phyloP scores from a whole-genome alignment of 2,329 filamentous ascomycete genomes.

The Lasiodiplodia citricola region DNA sequence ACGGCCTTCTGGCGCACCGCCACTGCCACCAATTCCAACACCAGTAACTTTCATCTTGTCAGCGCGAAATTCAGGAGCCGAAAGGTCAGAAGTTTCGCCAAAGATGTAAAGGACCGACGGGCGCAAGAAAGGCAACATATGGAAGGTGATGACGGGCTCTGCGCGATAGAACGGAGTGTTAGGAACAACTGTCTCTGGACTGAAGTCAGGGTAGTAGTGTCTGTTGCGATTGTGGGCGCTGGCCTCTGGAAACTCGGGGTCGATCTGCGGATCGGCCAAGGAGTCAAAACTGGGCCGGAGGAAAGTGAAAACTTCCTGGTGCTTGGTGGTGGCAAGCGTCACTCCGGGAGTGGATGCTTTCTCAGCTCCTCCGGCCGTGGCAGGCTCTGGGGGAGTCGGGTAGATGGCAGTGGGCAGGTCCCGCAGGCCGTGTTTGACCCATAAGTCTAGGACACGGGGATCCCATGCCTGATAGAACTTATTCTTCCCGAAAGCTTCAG shows the following conservation, averaged over 20 bases:
- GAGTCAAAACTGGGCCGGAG: constrained; percentile 63
- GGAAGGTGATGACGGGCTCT: constrained; percentile 64
- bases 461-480: constrained; percentile 87
- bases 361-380: constrained; percentile 32
- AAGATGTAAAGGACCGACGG: constrained; percentile 74
- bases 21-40: constrained; percentile 68
- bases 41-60: constrained; percentile 70
- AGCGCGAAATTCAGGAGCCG: constrained; percentile 54
- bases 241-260: background rate
- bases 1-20: constrained; percentile 66
- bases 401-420: constrained; percentile 69
- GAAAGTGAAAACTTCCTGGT: constrained; percentile 86
- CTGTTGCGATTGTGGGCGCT: constrained; percentile 26
- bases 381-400: constrained; percentile 34
- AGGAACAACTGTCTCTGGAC: constrained; percentile 39
- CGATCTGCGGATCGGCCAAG: constrained; percentile 5
- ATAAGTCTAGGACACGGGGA: constrained; percentile 74
- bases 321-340: constrained; percentile 80
- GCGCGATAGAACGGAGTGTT: constrained; percentile 67
- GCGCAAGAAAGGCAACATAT: constrained; percentile 63
- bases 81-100: constrained; percentile 65
- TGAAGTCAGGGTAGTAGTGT: constrained; percentile 32
- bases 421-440: constrained; percentile 77
- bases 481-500: constrained; percentile 67
- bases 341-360: constrained; percentile 49